These are phyloP conservation scores for Penicillium turbatum DNA, from an alignment of 495 filamentous ascomycete species.

Conservation along the genomic window DNA sequence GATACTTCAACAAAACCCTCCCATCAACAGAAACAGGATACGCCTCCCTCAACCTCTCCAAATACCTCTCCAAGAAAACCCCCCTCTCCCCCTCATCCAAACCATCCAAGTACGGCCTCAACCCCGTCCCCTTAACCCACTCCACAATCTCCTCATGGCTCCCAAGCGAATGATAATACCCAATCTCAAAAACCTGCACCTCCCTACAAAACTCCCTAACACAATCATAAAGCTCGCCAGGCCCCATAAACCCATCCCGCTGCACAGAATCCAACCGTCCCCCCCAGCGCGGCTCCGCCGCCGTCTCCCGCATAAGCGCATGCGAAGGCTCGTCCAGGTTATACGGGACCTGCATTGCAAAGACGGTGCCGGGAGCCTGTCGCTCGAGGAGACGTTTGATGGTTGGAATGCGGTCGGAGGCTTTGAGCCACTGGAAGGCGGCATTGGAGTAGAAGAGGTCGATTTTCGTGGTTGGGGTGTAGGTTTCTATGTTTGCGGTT, in stretches of 20 bases:
- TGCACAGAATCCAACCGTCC: slow-evolving; percentile 30
- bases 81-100: slow-evolving; percentile 31
- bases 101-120: slow-evolving; percentile 48
- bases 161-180: slow-evolving; percentile 48
- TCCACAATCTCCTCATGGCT: slow-evolving; percentile 47
- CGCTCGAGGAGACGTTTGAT: slow-evolving; percentile 37
- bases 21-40: slow-evolving; percentile 41
- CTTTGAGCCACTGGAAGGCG: slow-evolving; percentile 51
- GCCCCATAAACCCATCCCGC: slow-evolving; percentile 45
- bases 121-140: slow-evolving; percentile 54
- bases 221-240: slow-evolving; percentile 41
- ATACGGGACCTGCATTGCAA: slow-evolving; percentile 54
- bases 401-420: slow-evolving; percentile 36
- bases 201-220: slow-evolving; percentile 37
- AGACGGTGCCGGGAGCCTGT: slow-evolving; percentile 40
- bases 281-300: slow-evolving; percentile 36
- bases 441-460: slow-evolving; percentile 54
- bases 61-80: slow-evolving; percentile 39
- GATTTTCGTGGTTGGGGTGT: slow-evolving; percentile 26
- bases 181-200: slow-evolving; percentile 49
- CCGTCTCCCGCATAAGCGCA: slow-evolving; percentile 45
- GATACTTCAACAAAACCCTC: slow-evolving; percentile 44
- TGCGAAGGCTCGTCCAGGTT: slow-evolving; percentile 48
- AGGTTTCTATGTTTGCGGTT: slow-evolving; percentile 37
- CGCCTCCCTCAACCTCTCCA: slow-evolving; percentile 28